Evolutionary conservation across 148 eudicot species (phyloP).

Genomic region (Heliamphora exappendiculata): DNA sequence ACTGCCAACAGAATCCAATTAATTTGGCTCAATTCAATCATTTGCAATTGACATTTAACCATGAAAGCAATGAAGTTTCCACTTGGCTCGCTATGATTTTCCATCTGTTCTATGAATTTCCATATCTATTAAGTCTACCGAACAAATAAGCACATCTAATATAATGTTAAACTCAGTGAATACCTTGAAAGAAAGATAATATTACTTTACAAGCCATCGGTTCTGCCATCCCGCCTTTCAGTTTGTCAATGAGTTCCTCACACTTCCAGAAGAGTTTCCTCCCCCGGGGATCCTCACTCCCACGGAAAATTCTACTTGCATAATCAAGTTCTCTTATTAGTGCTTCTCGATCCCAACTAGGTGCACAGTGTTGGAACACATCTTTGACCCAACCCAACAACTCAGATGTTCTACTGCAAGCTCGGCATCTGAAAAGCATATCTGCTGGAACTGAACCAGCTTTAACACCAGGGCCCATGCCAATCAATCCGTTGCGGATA

Average conservation of each 20-base stretch:
- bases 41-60: conserved; percentile 4
- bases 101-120: not conserved
- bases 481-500: conserved; percentile 40
- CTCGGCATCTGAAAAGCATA: conserved; percentile 57
- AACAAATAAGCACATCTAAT: not conserved
- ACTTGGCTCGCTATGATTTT: not conserved
- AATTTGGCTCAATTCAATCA: not conserved
- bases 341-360: conserved; percentile 44
- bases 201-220: conserved; percentile 47
- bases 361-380: conserved; percentile 62
- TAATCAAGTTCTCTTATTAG: conserved; percentile 51
- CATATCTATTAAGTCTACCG: no score
- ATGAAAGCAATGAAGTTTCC: not conserved
- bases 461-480: conserved; percentile 44
- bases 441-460: conserved; percentile 36
- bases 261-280: conserved; percentile 58
- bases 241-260: conserved; percentile 51
- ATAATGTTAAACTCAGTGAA: not conserved
- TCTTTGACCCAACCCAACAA: conserved; percentile 68
- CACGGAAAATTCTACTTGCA: conserved; percentile 51
- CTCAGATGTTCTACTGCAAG: conserved; percentile 53
- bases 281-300: conserved; percentile 49
- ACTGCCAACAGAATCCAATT: not conserved
- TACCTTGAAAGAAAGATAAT: conserved; percentile 55
- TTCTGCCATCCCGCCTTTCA: conserved; percentile 47